Evolutionary conservation across 176 grass and related monocot species (phyloP), one percentile per base, ranked within the genome.

Genomic region (Miscanthus lutarioriparius): DNA sequence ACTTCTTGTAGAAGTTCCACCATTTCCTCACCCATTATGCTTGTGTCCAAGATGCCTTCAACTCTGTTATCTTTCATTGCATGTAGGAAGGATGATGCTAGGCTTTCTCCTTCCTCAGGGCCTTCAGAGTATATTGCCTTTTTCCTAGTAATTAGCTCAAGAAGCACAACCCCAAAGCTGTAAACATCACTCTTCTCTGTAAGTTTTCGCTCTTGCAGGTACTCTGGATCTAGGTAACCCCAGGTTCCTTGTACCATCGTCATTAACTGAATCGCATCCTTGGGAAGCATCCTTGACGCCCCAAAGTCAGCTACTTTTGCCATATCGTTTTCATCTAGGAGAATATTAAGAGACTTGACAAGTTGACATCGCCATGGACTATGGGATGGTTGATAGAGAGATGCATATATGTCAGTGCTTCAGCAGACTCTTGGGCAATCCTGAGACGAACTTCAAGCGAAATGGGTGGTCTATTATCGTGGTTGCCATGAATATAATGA

Each of bases 181-280:
- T 81, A 81, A 14, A 81, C 79, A 3, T 81, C 79, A 1, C 65
- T 10, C 36, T 70, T 70, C 67, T 70, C 17, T 10, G 67, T 70
- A 3, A 70, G 19, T 19, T 68, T 68, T 6, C 64, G 28, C 44
- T 81, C 66, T 5, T 81, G 66, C 33, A 81, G 13, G 79, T 70
- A 81, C 79, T 81, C 79, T 0, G 79, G 79, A 47, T 81, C 79
- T 48, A 81, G 33, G 33, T 81, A 81, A 26, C 79, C 79, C 5
- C 26, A 12, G 4, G 67, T 70, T 22, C 67, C 67, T 1, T 69
- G 66, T 7, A 69, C 66, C 2, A 69, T 69, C 27, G 79, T 81
- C 65, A 81, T 70, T 10, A 56, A n/a, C 22, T 81, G 79, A 36
- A 44, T 44, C 10, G 12, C 70, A 3, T 83, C 81, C 39, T 74